Evolutionary conservation across 1,284 basidiomycete species (phyloP).

Genomic region (Malassezia cuniculi): DNA sequence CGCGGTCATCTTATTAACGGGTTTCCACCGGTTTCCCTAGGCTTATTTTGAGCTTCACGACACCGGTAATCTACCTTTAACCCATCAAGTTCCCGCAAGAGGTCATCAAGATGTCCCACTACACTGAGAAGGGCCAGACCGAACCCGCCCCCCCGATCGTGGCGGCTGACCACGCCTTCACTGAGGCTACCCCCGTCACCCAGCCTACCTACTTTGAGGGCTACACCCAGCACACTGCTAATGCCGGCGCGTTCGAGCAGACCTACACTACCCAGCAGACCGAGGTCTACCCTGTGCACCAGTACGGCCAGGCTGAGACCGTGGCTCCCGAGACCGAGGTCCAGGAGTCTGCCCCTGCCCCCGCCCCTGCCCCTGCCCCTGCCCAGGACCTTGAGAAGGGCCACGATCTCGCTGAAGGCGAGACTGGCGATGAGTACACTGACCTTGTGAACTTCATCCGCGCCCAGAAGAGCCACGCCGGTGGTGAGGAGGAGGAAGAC

Average conservation of each 20-base stretch:
- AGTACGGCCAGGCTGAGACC: not conserved
- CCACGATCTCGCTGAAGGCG: conserved; percentile 22
- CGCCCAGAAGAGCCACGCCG: conserved; percentile 23
- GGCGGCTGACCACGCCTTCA: conserved; percentile 12
- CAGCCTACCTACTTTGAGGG: conserved; percentile 8
- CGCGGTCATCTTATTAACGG: no score
- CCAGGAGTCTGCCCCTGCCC: no score
- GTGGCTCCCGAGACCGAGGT: no score
- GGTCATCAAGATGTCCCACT: no score
- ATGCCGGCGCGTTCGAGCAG: not conserved
- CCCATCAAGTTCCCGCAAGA: no score
- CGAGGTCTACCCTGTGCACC: conserved; percentile 1
- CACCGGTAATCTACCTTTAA: no score
- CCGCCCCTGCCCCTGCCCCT: no score
- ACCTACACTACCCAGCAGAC: not conserved
- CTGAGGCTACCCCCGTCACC: conserved; percentile 10
- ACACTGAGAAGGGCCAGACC: conserved; percentile 5
- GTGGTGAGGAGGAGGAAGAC: conserved; percentile 29
- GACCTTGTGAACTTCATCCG: conserved; percentile 40
- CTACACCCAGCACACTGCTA: not conserved
- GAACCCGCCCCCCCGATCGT: conserved; percentile 14
- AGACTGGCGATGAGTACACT: conserved; percentile 40
- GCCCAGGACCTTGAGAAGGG: conserved; percentile 17
- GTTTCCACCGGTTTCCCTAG: no score
- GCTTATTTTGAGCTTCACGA: no score